Percentiles rank a stretch among this genome's conserved stretches.
phyloP scores from a whole-genome alignment of 2,329 filamentous ascomycete genomes.

The Anisogramma anomala region DNA sequence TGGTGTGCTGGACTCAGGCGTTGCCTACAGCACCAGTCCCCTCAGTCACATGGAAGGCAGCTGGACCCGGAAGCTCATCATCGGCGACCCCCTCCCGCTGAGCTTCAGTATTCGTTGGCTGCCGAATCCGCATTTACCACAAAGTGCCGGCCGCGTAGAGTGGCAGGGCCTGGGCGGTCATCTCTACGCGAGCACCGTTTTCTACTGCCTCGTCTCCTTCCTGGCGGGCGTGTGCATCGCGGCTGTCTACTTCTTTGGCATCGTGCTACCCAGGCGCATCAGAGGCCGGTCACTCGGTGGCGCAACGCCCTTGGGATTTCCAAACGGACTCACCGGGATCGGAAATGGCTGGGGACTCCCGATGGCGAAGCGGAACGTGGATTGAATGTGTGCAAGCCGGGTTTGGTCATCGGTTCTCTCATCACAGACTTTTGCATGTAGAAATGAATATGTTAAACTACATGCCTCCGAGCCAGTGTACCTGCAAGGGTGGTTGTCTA shows the following conservation, averaged over 20 bases:
- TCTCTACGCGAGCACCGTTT: conserved; percentile 51
- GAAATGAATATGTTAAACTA: no score
- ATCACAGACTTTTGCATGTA: no score
- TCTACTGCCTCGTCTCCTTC: conserved; percentile 50
- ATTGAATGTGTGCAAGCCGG: neutral
- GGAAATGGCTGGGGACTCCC: conserved; percentile 47
- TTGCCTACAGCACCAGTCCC: conserved; percentile 74
- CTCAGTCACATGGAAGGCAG: conserved; percentile 47
- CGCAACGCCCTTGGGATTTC: conserved; percentile 44
- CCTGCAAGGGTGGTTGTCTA: no score
- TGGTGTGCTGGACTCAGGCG: conserved; percentile 75
- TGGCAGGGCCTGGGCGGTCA: conserved; percentile 55
- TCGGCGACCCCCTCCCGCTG: conserved; percentile 74
- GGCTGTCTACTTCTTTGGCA: conserved; percentile 49
- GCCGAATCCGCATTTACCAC: conserved; percentile 58
- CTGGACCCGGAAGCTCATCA: conserved; percentile 57
- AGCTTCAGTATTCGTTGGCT: conserved; percentile 81
- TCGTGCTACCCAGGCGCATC: conserved; percentile 44
- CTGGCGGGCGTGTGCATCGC: conserved; percentile 42
- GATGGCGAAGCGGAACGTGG: conserved; percentile 33
- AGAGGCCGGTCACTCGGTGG: conserved; percentile 40
- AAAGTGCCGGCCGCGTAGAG: conserved; percentile 52
- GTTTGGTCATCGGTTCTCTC: conserved; percentile 22
- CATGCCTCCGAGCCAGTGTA: no score
- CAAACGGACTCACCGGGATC: conserved; percentile 32